Evolutionary conservation across 164 flowering plant genomes (phyloP).

Genomic region (Nymphaea thermarum): DNA sequence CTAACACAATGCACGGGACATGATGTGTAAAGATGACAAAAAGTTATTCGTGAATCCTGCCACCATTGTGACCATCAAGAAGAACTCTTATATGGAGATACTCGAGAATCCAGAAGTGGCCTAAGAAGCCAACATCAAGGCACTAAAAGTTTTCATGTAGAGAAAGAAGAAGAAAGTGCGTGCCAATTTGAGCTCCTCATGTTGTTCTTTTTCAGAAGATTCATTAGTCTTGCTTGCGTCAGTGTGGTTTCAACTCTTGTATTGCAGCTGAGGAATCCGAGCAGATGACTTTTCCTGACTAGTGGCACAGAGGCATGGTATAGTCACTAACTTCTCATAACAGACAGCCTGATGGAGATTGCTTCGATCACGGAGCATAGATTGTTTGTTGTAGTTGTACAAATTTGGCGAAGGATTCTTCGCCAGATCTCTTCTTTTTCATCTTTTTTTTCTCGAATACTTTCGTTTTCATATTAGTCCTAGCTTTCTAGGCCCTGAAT

Average conservation of each 20-base stretch:
- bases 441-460: no score
- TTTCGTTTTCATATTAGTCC: no score
- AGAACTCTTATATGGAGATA: conserved; percentile 47
- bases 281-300: background rate
- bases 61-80: conserved; percentile 27
- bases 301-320: background rate
- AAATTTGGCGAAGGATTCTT: no score
- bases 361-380: background rate
- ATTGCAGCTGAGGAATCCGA: no score
- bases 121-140: conserved; percentile 57
- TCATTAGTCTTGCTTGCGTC: no score
- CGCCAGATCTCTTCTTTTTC: no score
- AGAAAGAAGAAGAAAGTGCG: no score
- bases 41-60: conserved; percentile 21
- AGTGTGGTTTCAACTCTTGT: no score
- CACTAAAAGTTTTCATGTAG: background rate
- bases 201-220: no score
- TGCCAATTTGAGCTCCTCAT: no score
- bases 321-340: background rate
- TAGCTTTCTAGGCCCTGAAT: no score
- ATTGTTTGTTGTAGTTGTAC: no score
- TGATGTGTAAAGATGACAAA: conserved; percentile 8
- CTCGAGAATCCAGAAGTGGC: conserved; percentile 56
- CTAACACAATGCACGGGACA: conserved; percentile 12
- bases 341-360: background rate